Evolutionary conservation across 1,139 yeast species (phyloP), one percentile per base, ranked within the genome.

Genomic region (Scheffersomyces parashehatae): DNA sequence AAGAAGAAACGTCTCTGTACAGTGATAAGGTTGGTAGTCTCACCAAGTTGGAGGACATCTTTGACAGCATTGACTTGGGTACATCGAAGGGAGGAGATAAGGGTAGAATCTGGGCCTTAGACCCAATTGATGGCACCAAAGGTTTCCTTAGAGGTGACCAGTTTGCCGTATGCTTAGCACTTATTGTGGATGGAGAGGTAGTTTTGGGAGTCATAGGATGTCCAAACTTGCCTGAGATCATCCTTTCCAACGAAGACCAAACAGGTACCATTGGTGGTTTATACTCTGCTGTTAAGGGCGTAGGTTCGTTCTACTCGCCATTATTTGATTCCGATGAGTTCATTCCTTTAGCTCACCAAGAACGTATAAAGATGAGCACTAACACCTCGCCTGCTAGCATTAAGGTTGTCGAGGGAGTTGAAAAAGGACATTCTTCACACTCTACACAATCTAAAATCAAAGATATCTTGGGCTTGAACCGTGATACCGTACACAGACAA

Each of bases 61-160:
- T 78, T 51, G 73, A 79, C 9, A 75, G 85, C 35, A 88, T 93
- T 49, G 97, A 91, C 62, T 68, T 74, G 48, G 98, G 98, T 37
- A 77, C 80, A 56, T 86, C 87, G 32, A 60, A 75, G 48, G 97
- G 97, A 43, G 96, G 97, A 3, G 55, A 70, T 32, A 71, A 66
- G 37, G 96, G 97, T 28, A 75, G 98, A 50, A 82, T 88, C 64
- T 93, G 99, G 99, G 96, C 98, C 0, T 70, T 93, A 58, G 99
- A 93, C 61, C 99, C 99, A 29, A 91, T 93, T 50, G 99, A 93
- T 61, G 99, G 99, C 12, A 93, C 99, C 15, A 91, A 91, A 62
- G 99, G 99, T 0, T 93, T 93, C 60, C 72, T 93, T 46, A 77
- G 99, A 60, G 96, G 96, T 35, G 98, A 91, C 49, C 99, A 93